phyloP scores from a whole-genome alignment of 768 basidiomycete genomes.

The Tricholoma furcatifolium region DNA sequence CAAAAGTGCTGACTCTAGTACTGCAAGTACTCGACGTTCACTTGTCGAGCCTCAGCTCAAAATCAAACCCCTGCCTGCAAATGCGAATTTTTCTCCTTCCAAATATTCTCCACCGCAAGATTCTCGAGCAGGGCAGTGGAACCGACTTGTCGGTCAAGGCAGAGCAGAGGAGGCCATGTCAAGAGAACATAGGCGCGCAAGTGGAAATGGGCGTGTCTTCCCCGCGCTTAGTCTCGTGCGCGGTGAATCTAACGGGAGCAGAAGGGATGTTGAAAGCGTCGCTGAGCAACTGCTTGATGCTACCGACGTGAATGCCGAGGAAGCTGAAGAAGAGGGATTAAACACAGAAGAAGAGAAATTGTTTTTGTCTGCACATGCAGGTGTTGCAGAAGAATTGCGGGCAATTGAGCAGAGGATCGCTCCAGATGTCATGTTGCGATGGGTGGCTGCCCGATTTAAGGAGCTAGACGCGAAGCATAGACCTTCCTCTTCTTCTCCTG shows the following conservation, averaged over 20 bases:
- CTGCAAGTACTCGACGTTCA: constrained; percentile 3
- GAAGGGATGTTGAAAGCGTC: constrained; percentile 2
- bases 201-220: constrained; percentile 18
- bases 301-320: background rate
- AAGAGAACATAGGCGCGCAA: constrained; percentile 33
- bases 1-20: background rate
- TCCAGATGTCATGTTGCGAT: constrained; percentile 23
- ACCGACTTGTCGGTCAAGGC: constrained; percentile 32
- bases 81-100: constrained; percentile 16
- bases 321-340: background rate
- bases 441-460: constrained; percentile 19
- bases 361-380: constrained; percentile 20
- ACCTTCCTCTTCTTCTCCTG: background rate
- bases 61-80: constrained; percentile 19
- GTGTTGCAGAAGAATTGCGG: constrained; percentile 20
- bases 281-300: background rate
- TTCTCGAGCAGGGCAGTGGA: constrained; percentile 30
- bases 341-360: constrained; percentile 17
- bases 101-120: constrained; percentile 27
- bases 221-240: background rate
- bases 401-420: constrained; percentile 26
- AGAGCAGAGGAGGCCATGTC: constrained; percentile 32
- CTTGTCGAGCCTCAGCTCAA: constrained; percentile 11
- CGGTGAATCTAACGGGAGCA: background rate
- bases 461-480: constrained; percentile 2